Conservation (phyloP, 805 yeast species). For the Ogataea pilisensis region DNA sequence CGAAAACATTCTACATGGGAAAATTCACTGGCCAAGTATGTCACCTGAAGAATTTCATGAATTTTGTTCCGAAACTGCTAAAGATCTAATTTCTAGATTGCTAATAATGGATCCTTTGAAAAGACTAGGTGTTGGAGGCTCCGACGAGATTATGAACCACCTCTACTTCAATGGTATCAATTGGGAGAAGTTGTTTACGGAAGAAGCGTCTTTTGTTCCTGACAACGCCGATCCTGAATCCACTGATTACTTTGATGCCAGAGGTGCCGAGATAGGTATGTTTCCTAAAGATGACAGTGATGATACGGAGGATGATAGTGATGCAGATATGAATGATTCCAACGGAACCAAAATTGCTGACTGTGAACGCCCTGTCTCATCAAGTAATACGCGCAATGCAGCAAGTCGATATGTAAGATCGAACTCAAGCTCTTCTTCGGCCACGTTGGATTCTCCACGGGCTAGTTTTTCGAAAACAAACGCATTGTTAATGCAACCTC, state of each 20-base stretch:
- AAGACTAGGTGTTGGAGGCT: slow-evolving; percentile 77
- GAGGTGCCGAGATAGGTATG: slow-evolving; percentile 77
- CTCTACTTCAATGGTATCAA: slow-evolving; percentile 67
- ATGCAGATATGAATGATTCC: slow-evolving; percentile 13
- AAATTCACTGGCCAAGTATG: slow-evolving; percentile 80
- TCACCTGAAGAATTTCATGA: slow-evolving; percentile 47
- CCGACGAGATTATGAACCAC: slow-evolving; percentile 74
- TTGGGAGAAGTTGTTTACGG: slow-evolving; percentile 70
- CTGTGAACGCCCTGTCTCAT: too few relatives aligned
- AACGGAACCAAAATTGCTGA: too few relatives aligned
- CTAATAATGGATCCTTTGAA: slow-evolving; percentile 58
- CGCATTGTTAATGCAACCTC: slow-evolving; percentile 18
- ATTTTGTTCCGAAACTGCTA: slow-evolving; percentile 61
- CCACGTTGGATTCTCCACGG: slow-evolving; percentile 28
- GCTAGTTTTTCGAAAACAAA: slow-evolving; percentile 24
- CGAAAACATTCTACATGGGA: slow-evolving; percentile 67
- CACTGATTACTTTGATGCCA: slow-evolving; percentile 84
- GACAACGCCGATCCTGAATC: slow-evolving; percentile 71
- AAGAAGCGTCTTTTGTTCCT: slow-evolving; percentile 83
- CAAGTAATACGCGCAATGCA: not conserved
- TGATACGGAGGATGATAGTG: slow-evolving; percentile 27
- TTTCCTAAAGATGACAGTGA: slow-evolving; percentile 47
- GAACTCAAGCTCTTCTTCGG: slow-evolving; percentile 24
- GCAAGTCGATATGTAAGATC: slow-evolving; percentile 10
- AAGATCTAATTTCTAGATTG: slow-evolving; percentile 63